Evolutionary conservation across 768 basidiomycete species (phyloP), one percentile per base, ranked within the genome.

Genomic region (Russula emetica): DNA sequence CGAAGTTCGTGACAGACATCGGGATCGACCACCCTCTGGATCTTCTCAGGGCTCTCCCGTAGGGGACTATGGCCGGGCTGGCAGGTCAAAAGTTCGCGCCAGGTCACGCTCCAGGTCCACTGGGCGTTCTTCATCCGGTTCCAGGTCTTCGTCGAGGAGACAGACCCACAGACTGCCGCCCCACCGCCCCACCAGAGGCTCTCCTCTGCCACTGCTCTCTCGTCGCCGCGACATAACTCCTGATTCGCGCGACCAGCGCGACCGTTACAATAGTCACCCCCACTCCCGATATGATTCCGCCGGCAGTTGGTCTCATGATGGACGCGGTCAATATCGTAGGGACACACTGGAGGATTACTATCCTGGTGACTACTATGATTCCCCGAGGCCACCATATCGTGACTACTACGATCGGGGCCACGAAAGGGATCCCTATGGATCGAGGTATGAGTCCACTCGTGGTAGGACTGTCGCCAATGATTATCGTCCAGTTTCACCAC

Each of bases 401-500:
- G 55, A 60, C 32, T 57, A 58, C 32, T 42, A 60, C 40, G 67
- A 66, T 50, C 61, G 58, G 18, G 53, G 66, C 38, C 63, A 56
- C 32, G 64, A 62, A 24, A 58, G 65, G 45, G 66, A 69, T 38
- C 45, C 55, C 28, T 63, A 69, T 59, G 55, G 40, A 22, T 58
- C 56, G 14, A 49, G 54, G 26, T 66, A 62, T 49, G 54, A 64
- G 14, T 45, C 51, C 44, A 50, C 62, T 13, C 47, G 59, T 36
- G 55, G 63, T 38, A 50, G 59, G 16, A 30, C 45, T 32, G 18
- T 57, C 8, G 58, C 52, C 40, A 68, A 69, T 45, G 51, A 55
- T 24, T 70, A 71, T 60, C 66, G 68, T 44, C 69, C 69, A 20
- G 30, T 69, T 24, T 73, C 73, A 13, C 68, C 72, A 45, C 63